phyloP scores from a whole-genome alignment of 2,329 filamentous ascomycete genomes.

The Botrytis fragariae region DNA sequence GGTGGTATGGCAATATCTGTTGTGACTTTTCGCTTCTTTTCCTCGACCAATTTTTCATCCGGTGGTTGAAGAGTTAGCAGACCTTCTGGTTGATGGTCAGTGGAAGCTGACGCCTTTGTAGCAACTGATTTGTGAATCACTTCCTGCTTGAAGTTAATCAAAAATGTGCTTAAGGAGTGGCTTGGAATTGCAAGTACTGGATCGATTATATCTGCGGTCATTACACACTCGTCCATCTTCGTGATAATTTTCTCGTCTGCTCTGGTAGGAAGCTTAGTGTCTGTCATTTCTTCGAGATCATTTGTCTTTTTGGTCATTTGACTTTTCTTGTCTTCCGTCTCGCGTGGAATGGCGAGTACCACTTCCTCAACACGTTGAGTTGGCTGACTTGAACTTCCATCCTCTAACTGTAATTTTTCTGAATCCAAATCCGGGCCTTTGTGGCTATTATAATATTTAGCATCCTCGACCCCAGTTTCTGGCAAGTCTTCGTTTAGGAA shows the following conservation, averaged over 20 bases:
- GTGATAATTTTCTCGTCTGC: neutral
- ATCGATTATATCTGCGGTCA: neutral
- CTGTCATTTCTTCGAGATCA: neutral
- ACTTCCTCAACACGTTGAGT: neutral
- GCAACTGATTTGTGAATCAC: neutral
- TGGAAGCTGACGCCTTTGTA: neutral
- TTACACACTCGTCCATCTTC: too few relatives aligned
- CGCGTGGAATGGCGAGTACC: neutral
- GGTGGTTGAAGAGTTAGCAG: neutral
- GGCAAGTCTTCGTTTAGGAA: neutral
- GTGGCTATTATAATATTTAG: neutral
- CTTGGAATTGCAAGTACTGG: neutral
- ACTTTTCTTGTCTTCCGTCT: neutral
- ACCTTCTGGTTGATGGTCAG: neutral
- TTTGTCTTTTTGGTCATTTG: neutral
- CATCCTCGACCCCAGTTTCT: neutral
- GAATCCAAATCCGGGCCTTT: neutral
- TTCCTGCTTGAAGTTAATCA: neutral
- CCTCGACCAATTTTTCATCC: neutral
- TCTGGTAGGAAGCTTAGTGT: neutral
- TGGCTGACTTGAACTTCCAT: neutral
- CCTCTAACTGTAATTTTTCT: neutral
- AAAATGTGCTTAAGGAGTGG: neutral
- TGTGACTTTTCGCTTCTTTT: slow-evolving; percentile 18
- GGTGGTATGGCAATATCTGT: neutral